Evolutionary conservation across 345 rosid species (phyloP).

Genomic region (Toxicodendron radicans): DNA sequence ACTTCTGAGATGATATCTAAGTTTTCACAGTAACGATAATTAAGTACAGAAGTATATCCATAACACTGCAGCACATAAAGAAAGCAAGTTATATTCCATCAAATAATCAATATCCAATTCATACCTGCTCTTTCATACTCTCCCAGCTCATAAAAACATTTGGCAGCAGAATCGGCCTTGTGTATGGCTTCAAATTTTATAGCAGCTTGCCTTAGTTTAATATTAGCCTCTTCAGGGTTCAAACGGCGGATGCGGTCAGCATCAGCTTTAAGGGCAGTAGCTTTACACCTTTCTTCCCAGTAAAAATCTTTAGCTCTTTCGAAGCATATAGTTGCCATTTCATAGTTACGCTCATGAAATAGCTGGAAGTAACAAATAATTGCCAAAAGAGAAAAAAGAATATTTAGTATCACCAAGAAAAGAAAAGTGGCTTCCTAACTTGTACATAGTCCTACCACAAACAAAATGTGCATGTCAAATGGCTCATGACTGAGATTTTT

Average conservation of each 20-base stretch:
- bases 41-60: background rate
- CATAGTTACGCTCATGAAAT: slow-evolving; percentile 38
- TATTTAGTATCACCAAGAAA: background rate
- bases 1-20: background rate
- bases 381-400: background rate
- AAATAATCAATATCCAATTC: background rate
- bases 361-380: slow-evolving; percentile 34
- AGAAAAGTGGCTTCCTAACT: background rate
- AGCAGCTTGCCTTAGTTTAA: slow-evolving; percentile 46
- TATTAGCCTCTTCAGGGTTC: slow-evolving; percentile 36
- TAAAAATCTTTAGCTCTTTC: slow-evolving; percentile 42
- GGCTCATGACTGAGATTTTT: background rate
- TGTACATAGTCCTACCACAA: background rate
- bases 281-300: slow-evolving; percentile 46
- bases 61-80: background rate
- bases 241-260: slow-evolving; percentile 38
- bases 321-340: slow-evolving; percentile 52
- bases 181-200: slow-evolving; percentile 46
- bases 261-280: slow-evolving; percentile 40
- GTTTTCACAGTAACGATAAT: background rate
- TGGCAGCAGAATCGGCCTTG: slow-evolving; percentile 44
- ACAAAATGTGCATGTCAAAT: background rate
- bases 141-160: slow-evolving; percentile 37
- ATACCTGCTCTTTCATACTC: slow-evolving; percentile 48
- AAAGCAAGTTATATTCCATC: background rate